phyloP scores from a whole-genome alignment of 2,329 filamentous ascomycete species.

The Cercospora nicotianae region DNA sequence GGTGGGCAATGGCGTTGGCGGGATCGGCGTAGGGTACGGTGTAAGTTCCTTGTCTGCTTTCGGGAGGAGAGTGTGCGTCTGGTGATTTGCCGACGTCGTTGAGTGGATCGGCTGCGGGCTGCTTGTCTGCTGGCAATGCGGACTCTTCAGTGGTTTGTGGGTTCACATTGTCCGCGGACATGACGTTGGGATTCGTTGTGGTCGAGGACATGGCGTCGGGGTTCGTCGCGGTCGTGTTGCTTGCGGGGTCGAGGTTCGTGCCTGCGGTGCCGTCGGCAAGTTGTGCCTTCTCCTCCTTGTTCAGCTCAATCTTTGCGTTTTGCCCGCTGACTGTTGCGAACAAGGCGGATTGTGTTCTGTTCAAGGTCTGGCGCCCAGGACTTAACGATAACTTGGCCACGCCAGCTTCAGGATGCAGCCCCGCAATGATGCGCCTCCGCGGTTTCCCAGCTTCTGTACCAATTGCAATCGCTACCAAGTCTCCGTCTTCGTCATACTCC shows the following conservation, averaged over 20 bases:
- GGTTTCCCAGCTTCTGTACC: constrained; percentile 46
- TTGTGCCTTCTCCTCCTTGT: constrained; percentile 2
- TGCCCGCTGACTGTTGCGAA: constrained; percentile 18
- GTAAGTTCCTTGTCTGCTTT: constrained; percentile 27
- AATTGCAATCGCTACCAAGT: constrained; percentile 48
- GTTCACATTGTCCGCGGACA: constrained; percentile 9
- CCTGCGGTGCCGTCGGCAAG: constrained; percentile 11
- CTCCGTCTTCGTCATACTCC: constrained; percentile 45
- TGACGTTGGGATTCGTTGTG: constrained; percentile 4
- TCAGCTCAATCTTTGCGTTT: constrained; percentile 8
- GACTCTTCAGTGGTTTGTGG: constrained; percentile 8
- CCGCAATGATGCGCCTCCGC: constrained; percentile 43
- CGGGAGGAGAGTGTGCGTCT: constrained; percentile 18
- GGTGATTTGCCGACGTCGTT: constrained; percentile 19
- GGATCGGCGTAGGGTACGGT: constrained; percentile 32
- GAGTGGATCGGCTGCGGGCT: constrained; percentile 5
- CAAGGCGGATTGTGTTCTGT: constrained; percentile 25
- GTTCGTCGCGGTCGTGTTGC: constrained; percentile 1
- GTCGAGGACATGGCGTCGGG: neutral
- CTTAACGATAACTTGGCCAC: constrained; percentile 31
- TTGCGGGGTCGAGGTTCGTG: neutral
- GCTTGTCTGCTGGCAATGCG: constrained; percentile 2
- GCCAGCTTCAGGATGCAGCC: constrained; percentile 35
- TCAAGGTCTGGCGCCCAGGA: constrained; percentile 28
- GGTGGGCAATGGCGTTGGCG: constrained; percentile 40